phyloP scores from a whole-genome alignment of 192 early-diverging fungal genomes.

The Entomortierella chlamydospora region DNA sequence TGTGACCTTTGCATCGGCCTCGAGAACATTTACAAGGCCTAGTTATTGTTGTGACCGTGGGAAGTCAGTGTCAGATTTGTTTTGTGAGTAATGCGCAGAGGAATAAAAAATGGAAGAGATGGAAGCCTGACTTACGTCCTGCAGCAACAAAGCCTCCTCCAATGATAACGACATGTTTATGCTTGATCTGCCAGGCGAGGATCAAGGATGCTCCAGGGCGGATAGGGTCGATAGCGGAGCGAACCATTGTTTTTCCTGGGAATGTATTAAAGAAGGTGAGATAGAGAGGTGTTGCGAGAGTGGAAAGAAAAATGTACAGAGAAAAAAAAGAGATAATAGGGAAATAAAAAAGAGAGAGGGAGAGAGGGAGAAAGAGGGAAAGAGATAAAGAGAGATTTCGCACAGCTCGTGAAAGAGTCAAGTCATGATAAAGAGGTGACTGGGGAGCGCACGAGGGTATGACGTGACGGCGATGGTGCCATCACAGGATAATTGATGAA shows the following conservation, averaged over 20 bases:
- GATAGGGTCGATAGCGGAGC: constrained; percentile 54
- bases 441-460: too few species aligned
- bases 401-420: not conserved
- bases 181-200: constrained; percentile 82
- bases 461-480: constrained; percentile 12
- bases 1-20: constrained; percentile 83
- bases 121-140: constrained; percentile 62
- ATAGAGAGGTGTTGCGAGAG: not conserved
- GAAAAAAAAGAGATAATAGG: not conserved
- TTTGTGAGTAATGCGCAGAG: too few species aligned
- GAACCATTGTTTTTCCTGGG: constrained; percentile 28
- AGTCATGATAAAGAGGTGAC: not conserved
- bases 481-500: constrained; percentile 4
- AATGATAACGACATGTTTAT: constrained; percentile 86
- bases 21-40: constrained; percentile 77
- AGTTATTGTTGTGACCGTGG: not conserved
- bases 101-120: not conserved
- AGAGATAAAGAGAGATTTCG: not conserved
- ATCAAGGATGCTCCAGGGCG: constrained; percentile 83
- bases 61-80: not conserved
- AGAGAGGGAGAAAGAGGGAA: not conserved
- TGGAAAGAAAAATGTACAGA: not conserved
- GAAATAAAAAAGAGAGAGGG: not conserved
- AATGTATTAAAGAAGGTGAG: not conserved
- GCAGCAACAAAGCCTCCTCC: constrained; percentile 90